Conservation (phyloP, 257 asterid species). For the Buddleja alternifolia region DNA sequence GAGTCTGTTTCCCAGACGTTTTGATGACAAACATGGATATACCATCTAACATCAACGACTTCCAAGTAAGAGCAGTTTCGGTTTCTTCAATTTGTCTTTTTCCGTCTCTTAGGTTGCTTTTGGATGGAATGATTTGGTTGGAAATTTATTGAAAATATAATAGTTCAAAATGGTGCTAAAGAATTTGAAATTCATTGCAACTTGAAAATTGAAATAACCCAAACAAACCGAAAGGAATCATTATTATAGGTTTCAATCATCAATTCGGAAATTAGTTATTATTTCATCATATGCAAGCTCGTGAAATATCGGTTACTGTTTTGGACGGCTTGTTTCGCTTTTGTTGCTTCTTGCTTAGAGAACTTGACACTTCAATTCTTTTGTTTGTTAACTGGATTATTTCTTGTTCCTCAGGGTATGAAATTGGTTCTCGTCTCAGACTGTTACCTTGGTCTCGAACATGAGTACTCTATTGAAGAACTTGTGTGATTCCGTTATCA, state of each 20-base stretch:
- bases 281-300: background rate
- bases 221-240: no score
- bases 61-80: conserved; percentile 49
- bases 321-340: background rate
- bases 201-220: no score
- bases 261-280: no score
- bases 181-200: no score
- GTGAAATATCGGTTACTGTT: background rate
- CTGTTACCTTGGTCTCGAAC: conserved; percentile 79
- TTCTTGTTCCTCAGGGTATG: conserved; percentile 60
- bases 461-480: conserved; percentile 54
- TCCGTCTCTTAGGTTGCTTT: background rate
- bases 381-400: background rate
- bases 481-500: conserved; percentile 29
- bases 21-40: conserved; percentile 63
- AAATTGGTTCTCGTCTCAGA: conserved; percentile 79
- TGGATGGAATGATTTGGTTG: no score
- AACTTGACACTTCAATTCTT: background rate
- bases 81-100: conserved; percentile 1
- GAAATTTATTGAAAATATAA: no score
- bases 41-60: conserved; percentile 56
- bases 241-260: no score
- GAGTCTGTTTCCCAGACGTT: conserved; percentile 69
- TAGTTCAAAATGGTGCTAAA: no score
- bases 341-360: background rate